Evolutionary conservation across 805 yeast species (phyloP).

Genomic region (Lachancea lanzarotensis): DNA sequence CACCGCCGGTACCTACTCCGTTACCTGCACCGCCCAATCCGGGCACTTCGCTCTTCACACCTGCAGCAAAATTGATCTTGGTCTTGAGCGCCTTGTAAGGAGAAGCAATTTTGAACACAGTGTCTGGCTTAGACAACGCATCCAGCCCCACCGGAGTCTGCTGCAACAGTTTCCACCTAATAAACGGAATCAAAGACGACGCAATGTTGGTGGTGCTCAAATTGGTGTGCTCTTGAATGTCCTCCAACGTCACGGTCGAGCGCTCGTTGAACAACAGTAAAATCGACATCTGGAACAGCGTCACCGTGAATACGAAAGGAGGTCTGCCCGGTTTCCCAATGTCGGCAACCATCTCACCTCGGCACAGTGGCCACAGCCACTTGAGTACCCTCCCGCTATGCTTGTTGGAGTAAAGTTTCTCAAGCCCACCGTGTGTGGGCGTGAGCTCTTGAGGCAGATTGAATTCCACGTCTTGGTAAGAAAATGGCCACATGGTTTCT

Average conservation of each 20-base stretch:
- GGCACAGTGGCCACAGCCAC: constrained; percentile 94
- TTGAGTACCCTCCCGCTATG: constrained; percentile 85
- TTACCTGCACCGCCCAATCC: constrained; percentile 32
- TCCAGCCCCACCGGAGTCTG: constrained; percentile 61
- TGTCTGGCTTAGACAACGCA: constrained; percentile 43
- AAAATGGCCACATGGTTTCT: constrained; percentile 82
- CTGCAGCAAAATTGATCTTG: constrained; percentile 71
- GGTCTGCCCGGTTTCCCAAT: constrained; percentile 74
- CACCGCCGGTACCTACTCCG: neutral
- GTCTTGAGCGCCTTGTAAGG: constrained; percentile 83
- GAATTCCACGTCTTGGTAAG: constrained; percentile 38
- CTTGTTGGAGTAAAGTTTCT: constrained; percentile 59
- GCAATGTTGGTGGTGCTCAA: constrained; percentile 59
- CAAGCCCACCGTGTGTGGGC: constrained; percentile 59
- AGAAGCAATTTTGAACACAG: constrained; percentile 61
- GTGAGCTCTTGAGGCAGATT: constrained; percentile 62
- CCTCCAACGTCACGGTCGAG: constrained; percentile 40
- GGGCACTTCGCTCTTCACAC: constrained; percentile 37
- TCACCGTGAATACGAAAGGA: constrained; percentile 73
- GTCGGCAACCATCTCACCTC: constrained; percentile 86
- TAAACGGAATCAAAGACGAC: constrained; percentile 71
- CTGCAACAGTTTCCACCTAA: constrained; percentile 66
- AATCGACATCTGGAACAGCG: constrained; percentile 82
- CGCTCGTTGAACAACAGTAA: constrained; percentile 73
- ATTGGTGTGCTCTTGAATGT: constrained; percentile 62